These are phyloP conservation scores for Trypanosoma avium DNA, from an alignment of 208 protist genomes.

Conservation along the genomic window DNA sequence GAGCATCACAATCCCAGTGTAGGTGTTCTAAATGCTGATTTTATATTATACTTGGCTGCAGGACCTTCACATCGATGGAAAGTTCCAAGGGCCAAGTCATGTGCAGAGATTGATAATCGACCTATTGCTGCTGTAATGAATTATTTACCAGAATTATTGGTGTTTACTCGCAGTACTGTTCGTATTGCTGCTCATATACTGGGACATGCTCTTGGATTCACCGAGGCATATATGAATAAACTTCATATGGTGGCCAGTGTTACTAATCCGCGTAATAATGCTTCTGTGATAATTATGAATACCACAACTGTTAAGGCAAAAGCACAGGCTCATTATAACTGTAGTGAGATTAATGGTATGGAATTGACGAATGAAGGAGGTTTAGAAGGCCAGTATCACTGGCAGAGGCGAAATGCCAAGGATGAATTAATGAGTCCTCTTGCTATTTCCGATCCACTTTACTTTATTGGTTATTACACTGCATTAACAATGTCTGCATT, in stretches of 20 bases:
- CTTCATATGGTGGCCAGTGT: neutral
- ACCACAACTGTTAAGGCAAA: neutral
- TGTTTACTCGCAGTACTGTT: slow-evolving; percentile 3
- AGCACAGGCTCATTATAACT: neutral
- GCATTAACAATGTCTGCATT: slow-evolving; percentile 82
- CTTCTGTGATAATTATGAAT: neutral
- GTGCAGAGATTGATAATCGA: slow-evolving; percentile 19
- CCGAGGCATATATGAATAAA: neutral
- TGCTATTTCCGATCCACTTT: neutral
- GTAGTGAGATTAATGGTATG: neutral
- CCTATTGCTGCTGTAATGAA: slow-evolving; percentile 52
- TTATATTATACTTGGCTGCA: slow-evolving; percentile 60
- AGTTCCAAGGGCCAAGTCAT: slow-evolving; percentile 51
- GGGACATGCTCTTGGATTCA: neutral
- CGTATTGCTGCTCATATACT: slow-evolving; percentile 41
- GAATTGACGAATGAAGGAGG: neutral
- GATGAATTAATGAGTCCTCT: slow-evolving; percentile 5
- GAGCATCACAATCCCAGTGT: slow-evolving; percentile 28
- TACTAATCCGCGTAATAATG: neutral
- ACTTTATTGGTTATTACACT: slow-evolving; percentile 43
- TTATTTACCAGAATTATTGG: slow-evolving; percentile 36
- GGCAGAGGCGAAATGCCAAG: neutral
- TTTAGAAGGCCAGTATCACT: neutral
- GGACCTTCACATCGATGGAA: slow-evolving; percentile 36
- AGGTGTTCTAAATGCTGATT: slow-evolving; percentile 46